Evolutionary conservation across 768 basidiomycete genomes (phyloP), one percentile per base, ranked within the genome.

Genomic region (Plicaturopsis crispa): DNA sequence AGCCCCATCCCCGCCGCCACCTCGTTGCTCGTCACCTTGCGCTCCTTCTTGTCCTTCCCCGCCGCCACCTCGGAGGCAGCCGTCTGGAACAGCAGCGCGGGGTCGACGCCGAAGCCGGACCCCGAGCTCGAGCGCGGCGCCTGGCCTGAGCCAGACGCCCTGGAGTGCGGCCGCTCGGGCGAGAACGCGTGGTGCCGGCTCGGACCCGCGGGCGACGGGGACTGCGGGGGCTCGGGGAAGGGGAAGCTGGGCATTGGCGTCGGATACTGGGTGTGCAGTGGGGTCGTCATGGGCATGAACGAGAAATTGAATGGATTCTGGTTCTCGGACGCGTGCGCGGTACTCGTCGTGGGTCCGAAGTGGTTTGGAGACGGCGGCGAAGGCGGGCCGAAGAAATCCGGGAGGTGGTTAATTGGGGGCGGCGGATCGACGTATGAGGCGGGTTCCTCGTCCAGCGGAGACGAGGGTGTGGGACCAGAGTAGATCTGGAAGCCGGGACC

Each of bases 201-300:
- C 8, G 55, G 42, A 31, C 66, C 60, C 18, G 64, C 61, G 5
- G 78, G 77, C 2, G 75, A 68, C 13, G 78, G 78, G 5, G 75
- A 78, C 41, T 70, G 68, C 4, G 75, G 75, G 13, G 73, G 66
- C 49, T 78, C 74, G 6, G 73, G 73, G 32, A 51, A 51, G 1
- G 54, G 47, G 18, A 42, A 37, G 12, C 14, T 30, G 3, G 36
- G 41, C 17, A 28, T 40, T 30, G 41, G 19, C 18, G 36, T 28
- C 8, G 38, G 41, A 31, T 1, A 41, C 40, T 13, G 26, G 38
- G 11, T 33, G 35, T 6, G 30, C 44, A 7, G 32, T 33, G 56
- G 55, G 4, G 57, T 59, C 5, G 57, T 53, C 16, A 50, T 28
- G 1, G 52, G 49, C 6, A 48, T 44, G 35, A 50, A 53, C 6